A percentile compares a stretch with the other conserved stretches of the same genome.
phyloP scores from a whole-genome alignment of 768 basidiomycete species.

The Udeniomyces megalosporus region DNA sequence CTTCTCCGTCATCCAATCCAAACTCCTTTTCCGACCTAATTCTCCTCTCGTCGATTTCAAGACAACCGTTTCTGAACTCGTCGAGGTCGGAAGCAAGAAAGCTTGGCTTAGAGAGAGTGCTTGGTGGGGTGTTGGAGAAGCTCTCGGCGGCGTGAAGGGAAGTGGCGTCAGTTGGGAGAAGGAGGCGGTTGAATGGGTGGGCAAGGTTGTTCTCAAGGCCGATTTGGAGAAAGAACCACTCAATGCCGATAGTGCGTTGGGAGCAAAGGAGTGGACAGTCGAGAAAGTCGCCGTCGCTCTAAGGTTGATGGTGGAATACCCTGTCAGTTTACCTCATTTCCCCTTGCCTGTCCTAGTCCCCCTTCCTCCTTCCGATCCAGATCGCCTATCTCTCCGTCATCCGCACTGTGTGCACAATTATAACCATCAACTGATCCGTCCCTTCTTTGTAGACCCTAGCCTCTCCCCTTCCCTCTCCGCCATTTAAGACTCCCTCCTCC shows the following conservation, averaged over 20 bases:
- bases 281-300: constrained; percentile 74
- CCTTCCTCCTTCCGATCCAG: not conserved
- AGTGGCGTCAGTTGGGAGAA: constrained; percentile 56
- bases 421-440: not conserved
- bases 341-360: not conserved
- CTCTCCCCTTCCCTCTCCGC: constrained; percentile 52
- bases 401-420: too few relatives aligned
- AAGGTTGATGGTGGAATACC: constrained; percentile 46
- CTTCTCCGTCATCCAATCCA: constrained; percentile 67
- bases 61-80: constrained; percentile 43
- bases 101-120: constrained; percentile 81
- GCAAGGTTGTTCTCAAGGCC: constrained; percentile 40
- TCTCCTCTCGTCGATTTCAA: constrained; percentile 42
- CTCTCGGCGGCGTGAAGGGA: constrained; percentile 43
- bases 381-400: too few relatives aligned
- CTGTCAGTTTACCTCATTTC: constrained; percentile 26
- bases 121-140: constrained; percentile 63
- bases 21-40: constrained; percentile 46
- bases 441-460: constrained; percentile 33
- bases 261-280: constrained; percentile 51
- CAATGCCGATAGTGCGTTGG: not conserved
- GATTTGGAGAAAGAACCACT: constrained; percentile 7
- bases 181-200: constrained; percentile 40
- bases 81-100: constrained; percentile 62
- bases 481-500: constrained; percentile 53